Evolutionary conservation across 176 grass and related monocot genomes (phyloP).

Genomic region (maize (Zea mays)): Zm-B73-REFERENCE-NAM-5.0 NC_050096.1:209100501-209101000

Average conservation of each 20-base stretch:
- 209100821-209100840: background rate
- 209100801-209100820: background rate
- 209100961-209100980: background rate
- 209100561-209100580: too few species aligned
- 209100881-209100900: background rate
- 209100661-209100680: background rate
- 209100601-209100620: slow-evolving; percentile 13
- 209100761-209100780: background rate
- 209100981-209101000: slow-evolving; percentile 4
- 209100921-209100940: slow-evolving; percentile 3
- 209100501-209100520: slow-evolving; percentile 32
- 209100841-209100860: background rate
- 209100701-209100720: background rate
- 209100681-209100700: background rate
- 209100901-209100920: background rate
- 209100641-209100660: slow-evolving; percentile 28
- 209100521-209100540: background rate
- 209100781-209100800: background rate
- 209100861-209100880: too few species aligned
- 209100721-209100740: background rate
- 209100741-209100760: background rate
- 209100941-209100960: background rate
- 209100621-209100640: slow-evolving; percentile 28
- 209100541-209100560: too few species aligned
- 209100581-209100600: background rate